phyloP scores from a whole-genome alignment of 257 asterid species.

The Nicotiana undulata region DNA sequence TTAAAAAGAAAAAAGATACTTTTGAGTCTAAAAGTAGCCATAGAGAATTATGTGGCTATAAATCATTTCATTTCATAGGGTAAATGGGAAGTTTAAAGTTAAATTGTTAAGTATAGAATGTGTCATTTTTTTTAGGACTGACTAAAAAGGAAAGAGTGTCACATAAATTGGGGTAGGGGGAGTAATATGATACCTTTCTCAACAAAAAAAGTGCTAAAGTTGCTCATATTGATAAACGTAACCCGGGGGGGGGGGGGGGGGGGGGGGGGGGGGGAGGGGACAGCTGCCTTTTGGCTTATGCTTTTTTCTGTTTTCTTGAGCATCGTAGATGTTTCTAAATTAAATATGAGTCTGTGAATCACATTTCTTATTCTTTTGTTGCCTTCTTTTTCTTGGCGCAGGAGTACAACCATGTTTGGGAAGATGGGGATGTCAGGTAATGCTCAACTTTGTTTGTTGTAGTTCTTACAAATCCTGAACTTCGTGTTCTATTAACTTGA shows the following conservation, averaged over 20 bases:
- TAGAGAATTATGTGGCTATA: no score
- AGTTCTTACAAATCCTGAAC: background rate
- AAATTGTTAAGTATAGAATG: no score
- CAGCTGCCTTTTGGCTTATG: background rate
- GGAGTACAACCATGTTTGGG: conserved; percentile 88
- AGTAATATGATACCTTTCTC: no score
- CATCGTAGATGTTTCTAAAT: background rate
- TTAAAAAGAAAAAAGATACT: no score
- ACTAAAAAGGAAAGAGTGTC: no score
- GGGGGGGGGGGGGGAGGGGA: no score
- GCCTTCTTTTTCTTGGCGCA: conserved; percentile 21
- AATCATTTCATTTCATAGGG: no score
- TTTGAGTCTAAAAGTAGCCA: no score
- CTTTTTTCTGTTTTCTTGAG: conserved; percentile 5
- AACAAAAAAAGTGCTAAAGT: background rate
- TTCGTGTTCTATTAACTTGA: background rate
- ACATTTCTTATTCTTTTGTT: conserved; percentile 2
- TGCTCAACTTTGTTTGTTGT: conserved; percentile 8
- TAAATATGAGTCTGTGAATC: background rate
- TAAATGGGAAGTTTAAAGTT: no score
- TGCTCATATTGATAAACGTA: background rate
- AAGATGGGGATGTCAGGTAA: conserved; percentile 86
- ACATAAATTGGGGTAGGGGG: no score
- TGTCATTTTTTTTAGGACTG: no score
- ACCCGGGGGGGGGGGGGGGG: background rate